These are phyloP conservation scores for Fraxinus baroniana DNA, from an alignment of 305 asterid species.

Conservation along the genomic window DNA sequence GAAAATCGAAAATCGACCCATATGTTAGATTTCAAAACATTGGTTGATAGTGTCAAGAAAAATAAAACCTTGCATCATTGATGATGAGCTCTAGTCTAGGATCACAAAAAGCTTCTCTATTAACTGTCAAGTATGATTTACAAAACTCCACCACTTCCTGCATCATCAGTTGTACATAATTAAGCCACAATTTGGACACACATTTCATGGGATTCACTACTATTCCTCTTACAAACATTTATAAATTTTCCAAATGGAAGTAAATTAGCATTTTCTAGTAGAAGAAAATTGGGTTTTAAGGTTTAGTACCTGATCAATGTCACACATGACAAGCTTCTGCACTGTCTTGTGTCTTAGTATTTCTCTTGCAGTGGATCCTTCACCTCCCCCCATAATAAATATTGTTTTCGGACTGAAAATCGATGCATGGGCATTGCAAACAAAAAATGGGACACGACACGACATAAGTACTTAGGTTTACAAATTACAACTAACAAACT, in stretches of 20 bases:
- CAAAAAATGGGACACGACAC: neutral
- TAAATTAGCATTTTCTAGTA: neutral
- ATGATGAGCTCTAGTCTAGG: conserved; percentile 73
- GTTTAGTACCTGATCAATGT: conserved; percentile 70
- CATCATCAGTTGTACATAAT: conserved; percentile 4
- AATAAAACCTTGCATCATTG: conserved; percentile 75
- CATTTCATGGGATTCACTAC: neutral
- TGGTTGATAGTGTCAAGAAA: neutral
- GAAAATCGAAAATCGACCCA: neutral
- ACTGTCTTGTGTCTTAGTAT: conserved; percentile 71
- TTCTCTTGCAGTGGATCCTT: conserved; percentile 96
- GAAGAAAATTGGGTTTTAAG: neutral
- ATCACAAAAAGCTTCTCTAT: conserved; percentile 71
- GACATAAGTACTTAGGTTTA: neutral
- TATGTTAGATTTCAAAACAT: neutral
- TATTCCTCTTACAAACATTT: neutral
- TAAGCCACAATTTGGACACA: neutral
- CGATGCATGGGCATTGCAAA: neutral
- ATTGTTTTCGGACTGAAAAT: conserved; percentile 64
- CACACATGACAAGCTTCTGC: conserved; percentile 88
- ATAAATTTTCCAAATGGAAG: neutral
- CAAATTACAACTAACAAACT: neutral
- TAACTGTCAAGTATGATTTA: conserved; percentile 70
- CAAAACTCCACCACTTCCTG: conserved; percentile 96
- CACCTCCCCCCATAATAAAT: conserved; percentile 99